These are phyloP conservation scores for Penicillium antarcticum DNA, from an alignment of 495 filamentous ascomycete genomes.

Conservation along the genomic window DNA sequence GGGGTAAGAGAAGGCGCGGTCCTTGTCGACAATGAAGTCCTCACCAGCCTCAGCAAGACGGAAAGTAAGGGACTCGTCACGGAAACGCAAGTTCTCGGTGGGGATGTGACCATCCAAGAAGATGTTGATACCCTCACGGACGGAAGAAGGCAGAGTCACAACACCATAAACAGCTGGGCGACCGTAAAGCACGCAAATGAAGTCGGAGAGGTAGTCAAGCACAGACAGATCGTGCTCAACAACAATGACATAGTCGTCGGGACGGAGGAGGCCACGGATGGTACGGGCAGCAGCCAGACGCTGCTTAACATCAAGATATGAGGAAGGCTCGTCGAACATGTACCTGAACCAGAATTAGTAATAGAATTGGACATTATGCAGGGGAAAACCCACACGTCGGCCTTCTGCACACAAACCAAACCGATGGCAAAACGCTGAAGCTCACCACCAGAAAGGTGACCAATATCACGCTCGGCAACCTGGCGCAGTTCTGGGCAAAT, in stretches of 20 bases:
- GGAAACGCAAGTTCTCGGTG: slow-evolving; percentile 97
- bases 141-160: slow-evolving; percentile 92
- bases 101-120: slow-evolving; percentile 98
- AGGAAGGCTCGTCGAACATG: slow-evolving; percentile 99
- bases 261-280: slow-evolving; percentile 81
- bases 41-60: slow-evolving; percentile 89
- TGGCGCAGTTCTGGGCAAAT: slow-evolving; percentile 67
- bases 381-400: slow-evolving; percentile 70
- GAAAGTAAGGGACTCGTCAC: slow-evolving; percentile 95
- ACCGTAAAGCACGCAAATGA: slow-evolving; percentile 95
- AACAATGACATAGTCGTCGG: slow-evolving; percentile 94
- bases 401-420: slow-evolving; percentile 90
- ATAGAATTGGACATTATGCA: not conserved
- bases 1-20: slow-evolving; percentile 81
- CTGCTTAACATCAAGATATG: slow-evolving; percentile 98
- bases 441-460: slow-evolving; percentile 90
- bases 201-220: slow-evolving; percentile 96
- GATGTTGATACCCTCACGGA: slow-evolving; percentile 99
- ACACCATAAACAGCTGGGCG: slow-evolving; percentile 95
- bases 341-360: slow-evolving; percentile 52
- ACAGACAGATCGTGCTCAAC: slow-evolving; percentile 99
- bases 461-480: slow-evolving; percentile 83
- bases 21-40: slow-evolving; percentile 83
- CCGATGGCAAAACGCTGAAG: slow-evolving; percentile 97
- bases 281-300: slow-evolving; percentile 87